Base-by-base conservation (phyloP, 2,329 filamentous ascomycete species). In the Byssothecium circinans region DNA sequence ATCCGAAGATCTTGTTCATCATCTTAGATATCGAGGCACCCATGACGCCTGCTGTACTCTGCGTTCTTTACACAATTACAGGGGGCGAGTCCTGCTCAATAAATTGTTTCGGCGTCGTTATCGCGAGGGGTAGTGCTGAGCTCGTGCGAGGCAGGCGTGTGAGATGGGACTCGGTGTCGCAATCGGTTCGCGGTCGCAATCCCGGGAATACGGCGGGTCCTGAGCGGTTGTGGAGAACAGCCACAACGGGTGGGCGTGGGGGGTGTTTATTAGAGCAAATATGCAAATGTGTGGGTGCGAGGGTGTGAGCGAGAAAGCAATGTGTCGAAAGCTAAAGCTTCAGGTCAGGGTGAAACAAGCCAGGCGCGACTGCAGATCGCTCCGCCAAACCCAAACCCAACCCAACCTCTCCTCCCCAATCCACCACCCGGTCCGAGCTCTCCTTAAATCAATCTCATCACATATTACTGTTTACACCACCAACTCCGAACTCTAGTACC, bases 1-100 rank as follows among this genome's bases (percentile, higher is more conserved):
- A 95, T 78, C 92, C 92, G 78, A 96, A 97, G 82, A 97, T 91
- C 87, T 95, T 96, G 79, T 87, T 87, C 89, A 96, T 89, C 79
- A 96, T 88, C 77, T 95, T 96, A 58, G 90, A 95, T 71, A 96
- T 81, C 74, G 87, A 85, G 62, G 82, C 88, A 72, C 92, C 92
- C 92, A 97, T 97, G 51, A 65, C 86, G 79, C 76, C 78, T 51
- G 77, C 23, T 50, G 17, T 32, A 40, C 19, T 15, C 15, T 36
- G 33, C 29, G 39, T 35, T 47, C 35, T 47, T 27, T 37, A 41
- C 30, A 10, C 34, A 41, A 35, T 23, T 40, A 32, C 36, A 18
- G 11, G 34, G n/a, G 32, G 35, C 44, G 42, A 49, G 41, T 32
- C 42, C 47, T 37, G 50, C 48, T 56, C 50, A 43, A 41, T 22